Evolutionary conservation across 2,329 filamentous ascomycete species (phyloP), one percentile per base, ranked within the genome.

Genomic region (Colletotrichum salicis): DNA sequence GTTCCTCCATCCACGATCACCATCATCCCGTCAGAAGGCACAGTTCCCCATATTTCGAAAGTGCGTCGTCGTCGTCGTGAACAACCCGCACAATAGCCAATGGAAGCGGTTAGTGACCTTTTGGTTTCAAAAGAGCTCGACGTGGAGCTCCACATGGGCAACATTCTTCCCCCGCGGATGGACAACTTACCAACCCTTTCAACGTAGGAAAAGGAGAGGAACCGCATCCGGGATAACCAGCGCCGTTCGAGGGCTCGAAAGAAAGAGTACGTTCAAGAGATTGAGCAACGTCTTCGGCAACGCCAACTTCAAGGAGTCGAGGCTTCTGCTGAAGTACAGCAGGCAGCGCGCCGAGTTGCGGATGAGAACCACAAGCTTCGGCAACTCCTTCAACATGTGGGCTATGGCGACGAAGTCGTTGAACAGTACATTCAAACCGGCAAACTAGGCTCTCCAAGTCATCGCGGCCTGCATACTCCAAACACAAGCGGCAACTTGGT

Each of bases 151-250:
- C 41, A 54, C 33, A 35, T 22, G 15, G 33, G 10, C 67, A 56
- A 29, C 35, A 48, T 41, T 29, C n/a, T 62, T 5, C n/a, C 13
- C 62, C 33, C 33, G 13, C 51, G 11, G 24, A 19, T 35, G 37
- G 51, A 51, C 56, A 48, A 60, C 66, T 72, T 72, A 72, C 70
- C 65, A 70, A 70, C 22, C 33, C 31, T 45, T 65, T 35, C 35
- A 35, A 31, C 27, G 52, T 51, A 71, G 70, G 70, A 72, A 63
- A 66, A 64, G 56, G 70, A 72, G 58, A 71, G 60, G 57, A 72
- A 61, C 73, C 90, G 92, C 70, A 91, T 94, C 75, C 88, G 93
- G 74, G 91, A 95, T 76, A 95, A 95, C 77, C 93, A 95, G 79
- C 87, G 93, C 67, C 90, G 92, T 73, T 94, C 91, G n/a, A 90